phyloP scores from a whole-genome alignment of 371 early-diverging fungal species.

The Zopfochytrium polystomum region DNA sequence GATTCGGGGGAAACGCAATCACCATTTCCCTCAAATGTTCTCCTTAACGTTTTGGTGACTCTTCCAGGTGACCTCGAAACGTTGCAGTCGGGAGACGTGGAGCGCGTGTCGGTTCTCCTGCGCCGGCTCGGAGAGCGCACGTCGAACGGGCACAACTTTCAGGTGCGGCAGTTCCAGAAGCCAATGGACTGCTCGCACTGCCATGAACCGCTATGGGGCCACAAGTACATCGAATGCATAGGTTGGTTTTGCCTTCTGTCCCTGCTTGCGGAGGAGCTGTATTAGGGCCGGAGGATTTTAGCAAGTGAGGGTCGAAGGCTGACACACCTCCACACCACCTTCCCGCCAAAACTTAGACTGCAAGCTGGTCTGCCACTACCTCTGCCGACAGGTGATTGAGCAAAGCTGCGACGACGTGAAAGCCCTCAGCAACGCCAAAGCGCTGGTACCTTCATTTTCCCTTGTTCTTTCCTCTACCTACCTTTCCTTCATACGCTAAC shows the following conservation, averaged over 20 bases:
- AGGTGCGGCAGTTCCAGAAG: conserved; percentile 39
- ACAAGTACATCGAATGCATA: conserved; percentile 42
- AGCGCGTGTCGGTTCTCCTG: conserved; percentile 14
- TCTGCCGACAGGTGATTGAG: conserved; percentile 36
- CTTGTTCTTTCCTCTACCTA: background rate
- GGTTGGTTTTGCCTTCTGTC: conserved; percentile 24
- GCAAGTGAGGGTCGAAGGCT: background rate
- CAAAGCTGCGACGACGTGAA: conserved; percentile 36
- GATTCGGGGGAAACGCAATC: background rate
- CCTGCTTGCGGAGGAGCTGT: background rate
- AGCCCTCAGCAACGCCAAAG: conserved; percentile 29
- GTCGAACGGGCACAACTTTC: conserved; percentile 41
- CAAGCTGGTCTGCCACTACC: conserved; percentile 44
- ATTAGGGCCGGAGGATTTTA: background rate
- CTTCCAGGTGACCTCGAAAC: conserved; percentile 29
- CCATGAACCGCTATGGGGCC: conserved; percentile 47
- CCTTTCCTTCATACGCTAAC: background rate
- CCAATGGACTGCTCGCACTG: conserved; percentile 51
- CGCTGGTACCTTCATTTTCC: conserved; percentile 33
- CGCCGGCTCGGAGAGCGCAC: conserved; percentile 22
- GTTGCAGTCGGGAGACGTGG: conserved; percentile 23
- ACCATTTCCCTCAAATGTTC: conserved; percentile 8
- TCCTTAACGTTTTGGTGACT: background rate
- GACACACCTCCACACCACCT: background rate
- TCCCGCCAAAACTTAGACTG: conserved; percentile 29